These are phyloP conservation scores for Blastocystis sp. DNA, from an alignment of 352 stramenopile genomes.

Conservation along the genomic window DNA sequence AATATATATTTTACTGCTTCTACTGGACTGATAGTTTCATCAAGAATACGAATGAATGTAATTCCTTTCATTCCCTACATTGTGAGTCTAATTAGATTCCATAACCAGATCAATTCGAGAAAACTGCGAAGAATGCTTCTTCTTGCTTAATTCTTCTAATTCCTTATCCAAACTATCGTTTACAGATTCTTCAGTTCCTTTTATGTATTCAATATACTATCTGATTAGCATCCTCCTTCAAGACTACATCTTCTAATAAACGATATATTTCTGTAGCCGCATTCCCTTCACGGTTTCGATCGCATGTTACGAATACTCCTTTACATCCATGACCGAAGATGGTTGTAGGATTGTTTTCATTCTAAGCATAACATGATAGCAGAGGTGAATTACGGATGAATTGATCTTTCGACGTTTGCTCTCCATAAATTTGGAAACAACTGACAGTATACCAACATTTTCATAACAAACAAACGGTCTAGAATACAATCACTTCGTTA, in stretches of 20 bases:
- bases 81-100: background rate
- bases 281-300: conserved; percentile 52
- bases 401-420: conserved; percentile 31
- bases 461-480: background rate
- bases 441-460: background rate
- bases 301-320: conserved; percentile 51
- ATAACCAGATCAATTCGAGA: conserved; percentile 39
- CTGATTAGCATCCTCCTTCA: background rate
- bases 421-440: background rate
- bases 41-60: conserved; percentile 48
- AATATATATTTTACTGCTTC: conserved; percentile 29
- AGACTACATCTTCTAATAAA: conserved; percentile 41
- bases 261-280: conserved; percentile 57
- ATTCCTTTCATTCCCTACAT: conserved; percentile 65
- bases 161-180: conserved; percentile 53
- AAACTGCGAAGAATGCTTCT: conserved; percentile 7
- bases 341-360: conserved; percentile 13
- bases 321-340: conserved; percentile 66
- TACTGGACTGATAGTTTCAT: conserved; percentile 31
- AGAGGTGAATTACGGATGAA: background rate
- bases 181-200: background rate
- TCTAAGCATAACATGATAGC: background rate
- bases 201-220: conserved; percentile 36
- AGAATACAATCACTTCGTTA: no score
- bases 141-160: conserved; percentile 51